Percentiles rank a stretch among this genome's conserved stretches.
phyloP scores from a whole-genome alignment of 176 grass and related monocot genomes.

The Cenchrus americanus region DNA sequence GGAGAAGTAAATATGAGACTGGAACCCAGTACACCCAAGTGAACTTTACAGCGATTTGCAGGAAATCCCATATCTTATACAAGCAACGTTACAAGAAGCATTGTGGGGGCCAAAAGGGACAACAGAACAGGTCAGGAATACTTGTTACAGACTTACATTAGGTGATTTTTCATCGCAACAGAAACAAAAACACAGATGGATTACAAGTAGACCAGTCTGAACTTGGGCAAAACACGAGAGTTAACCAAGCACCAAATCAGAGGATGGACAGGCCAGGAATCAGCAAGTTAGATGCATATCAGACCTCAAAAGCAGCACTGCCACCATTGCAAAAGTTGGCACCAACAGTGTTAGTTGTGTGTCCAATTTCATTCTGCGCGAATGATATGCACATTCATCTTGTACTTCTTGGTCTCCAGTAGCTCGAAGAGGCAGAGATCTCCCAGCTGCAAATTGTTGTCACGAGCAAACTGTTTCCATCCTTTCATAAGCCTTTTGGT shows the following conservation, averaged over 20 bases:
- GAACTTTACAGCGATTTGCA: neutral
- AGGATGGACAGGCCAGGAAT: neutral
- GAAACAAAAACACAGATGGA: too few species aligned
- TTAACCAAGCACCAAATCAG: neutral
- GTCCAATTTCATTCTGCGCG: neutral
- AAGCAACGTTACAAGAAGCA: neutral
- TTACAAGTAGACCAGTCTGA: neutral
- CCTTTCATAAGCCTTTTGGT: neutral
- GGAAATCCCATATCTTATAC: neutral
- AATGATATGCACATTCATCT: constrained; percentile 42
- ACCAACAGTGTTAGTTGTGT: neutral
- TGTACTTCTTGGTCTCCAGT: neutral
- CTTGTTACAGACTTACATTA: neutral
- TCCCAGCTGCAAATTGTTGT: constrained; percentile 45
- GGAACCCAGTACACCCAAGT: neutral
- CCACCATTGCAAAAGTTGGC: neutral
- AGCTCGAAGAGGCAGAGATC: constrained; percentile 59
- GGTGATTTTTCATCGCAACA: neutral
- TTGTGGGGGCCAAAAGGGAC: neutral
- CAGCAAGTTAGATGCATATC: neutral
- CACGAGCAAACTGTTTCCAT: constrained; percentile 31
- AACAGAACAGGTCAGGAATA: too few species aligned
- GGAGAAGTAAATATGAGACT: neutral
- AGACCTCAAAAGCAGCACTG: neutral
- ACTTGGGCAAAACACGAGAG: neutral